Conservation (phyloP, 768 basidiomycete species). For the Sarcomyxa edulis region DNA sequence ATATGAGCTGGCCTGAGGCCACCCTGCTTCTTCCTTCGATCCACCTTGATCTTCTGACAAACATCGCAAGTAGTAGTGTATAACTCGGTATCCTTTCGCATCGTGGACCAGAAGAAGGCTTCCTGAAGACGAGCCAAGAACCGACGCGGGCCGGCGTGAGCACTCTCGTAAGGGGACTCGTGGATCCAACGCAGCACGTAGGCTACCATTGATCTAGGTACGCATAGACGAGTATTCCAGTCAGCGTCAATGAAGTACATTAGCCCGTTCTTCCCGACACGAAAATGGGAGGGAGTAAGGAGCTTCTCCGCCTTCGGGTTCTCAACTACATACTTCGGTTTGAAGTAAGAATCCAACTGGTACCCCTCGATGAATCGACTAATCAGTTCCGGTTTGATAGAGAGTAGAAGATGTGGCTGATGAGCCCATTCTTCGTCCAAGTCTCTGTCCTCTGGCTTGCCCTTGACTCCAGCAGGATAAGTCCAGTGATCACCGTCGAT, state of each 20-base stretch:
- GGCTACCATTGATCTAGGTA: background rate
- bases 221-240: slow-evolving; percentile 7
- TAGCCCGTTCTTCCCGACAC: slow-evolving; percentile 1
- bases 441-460: no score
- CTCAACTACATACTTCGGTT: background rate
- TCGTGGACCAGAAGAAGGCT: slow-evolving; percentile 1
- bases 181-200: background rate
- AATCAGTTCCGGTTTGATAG: background rate
- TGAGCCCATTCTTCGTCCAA: background rate
- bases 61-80: slow-evolving; percentile 13
- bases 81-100: slow-evolving; percentile 8
- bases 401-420: background rate
- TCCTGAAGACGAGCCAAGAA: slow-evolving; percentile 1
- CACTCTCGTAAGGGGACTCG: background rate
- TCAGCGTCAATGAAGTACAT: slow-evolving; percentile 9
- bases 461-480: no score
- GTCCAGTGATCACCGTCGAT: background rate
- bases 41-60: slow-evolving; percentile 19
- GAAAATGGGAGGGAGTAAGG: slow-evolving; percentile 2
- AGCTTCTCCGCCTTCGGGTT: background rate
- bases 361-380: background rate
- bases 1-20: slow-evolving; percentile 14
- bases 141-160: no score
- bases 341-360: slow-evolving; percentile 2
- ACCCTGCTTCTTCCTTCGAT: slow-evolving; percentile 9